Base-by-base conservation (phyloP, 2,329 filamentous ascomycete species). In the Sporothrix mexicana region DNA sequence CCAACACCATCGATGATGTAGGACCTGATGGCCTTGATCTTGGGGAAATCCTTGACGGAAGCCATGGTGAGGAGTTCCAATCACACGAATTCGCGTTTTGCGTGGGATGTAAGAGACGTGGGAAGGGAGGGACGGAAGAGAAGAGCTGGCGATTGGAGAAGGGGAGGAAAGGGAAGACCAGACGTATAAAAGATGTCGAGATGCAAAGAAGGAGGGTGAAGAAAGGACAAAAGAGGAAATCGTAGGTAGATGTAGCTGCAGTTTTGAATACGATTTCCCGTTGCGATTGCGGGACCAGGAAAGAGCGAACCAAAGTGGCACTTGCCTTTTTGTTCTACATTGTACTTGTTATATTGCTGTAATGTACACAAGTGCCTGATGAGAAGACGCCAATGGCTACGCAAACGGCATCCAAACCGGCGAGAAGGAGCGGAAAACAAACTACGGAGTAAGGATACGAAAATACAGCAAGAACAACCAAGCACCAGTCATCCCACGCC, bases 21-120 rank as follows among this genome's bases (percentile, higher is more conserved):
- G 49, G 92, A 93, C 78, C 90, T 86, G 74, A 95, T 83, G 79
- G 90, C 87, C 83, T 93, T 93, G 84, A 95, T 94, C 72, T 87
- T 92, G 64, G 92, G 92, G 77, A 94, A 94, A 8, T 85, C 79
- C 76, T 82, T 84, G 74, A 86, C 86, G 76, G 83, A 82, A 76
- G 84, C 80, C 86, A 88, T 87, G 45, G 25, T 55, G 41, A 41
- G 25, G 41, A 25, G 10, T 70, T 4, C 41, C 55, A 66, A 23
- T 17, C 64, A 51, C 64, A 36, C 64, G 30, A 15, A 25, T n/a
- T 49, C 23, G 64, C 41, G 23, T 10, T 20, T 25, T 67, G 45
- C 45, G 64, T 51, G 23, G 13, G 23, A 51, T 36, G 8, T 51
- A 49, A 2, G 43, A 15, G 43, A 43, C 23, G 23, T 15, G 6